Base-by-base conservation (phyloP, 129 eudicot genomes). In the Artemisia tridentata region DNA sequence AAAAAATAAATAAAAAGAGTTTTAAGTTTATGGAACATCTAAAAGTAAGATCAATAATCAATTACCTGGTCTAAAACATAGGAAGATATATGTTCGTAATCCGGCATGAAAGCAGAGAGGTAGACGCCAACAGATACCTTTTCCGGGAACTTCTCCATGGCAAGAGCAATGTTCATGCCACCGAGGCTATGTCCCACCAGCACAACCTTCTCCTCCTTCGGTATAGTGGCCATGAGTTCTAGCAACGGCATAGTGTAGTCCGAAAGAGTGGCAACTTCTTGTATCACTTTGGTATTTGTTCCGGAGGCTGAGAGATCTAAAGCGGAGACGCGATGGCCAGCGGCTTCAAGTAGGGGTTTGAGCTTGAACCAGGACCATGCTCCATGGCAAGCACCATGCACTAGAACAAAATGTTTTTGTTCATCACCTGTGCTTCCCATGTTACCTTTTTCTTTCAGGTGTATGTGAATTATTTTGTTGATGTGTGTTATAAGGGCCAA, bases 291-390 rank as follows among this genome's bases (percentile, higher is more conserved):
- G 5, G 72, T 60, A 17, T 80, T 57, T 29, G 73, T 76, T 63
- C 91, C 93, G 31, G 90, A 73, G 66, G 93, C 96, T 0, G 93
- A 65, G 7, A 86, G 75, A 72, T 86, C 88, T 31, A 86, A 75
- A 74, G 88, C 82, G 5, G 90, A 78, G 38, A 84, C 95, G 2
- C 78, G 84, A 76, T 90, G 87, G 63, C 88, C 88, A 18, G 91
- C 80, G 1, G 84, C 65, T 72, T 82, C 79, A 0, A 85, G 80
- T 66, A 73, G 79, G 9, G 88, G 93, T 74, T 81, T 81, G 53
- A 90, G 77, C 81, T 90, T 90, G 78, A 72, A 84, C 96, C 96
- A 90, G 11, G 84, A 59, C 95, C 96, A 90, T 46, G 91, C 91
- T 16, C 96, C 96, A 73, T 86, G 95, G 79, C 93, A 78, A 27